Conservation (phyloP, 208 protist species). For the Zelonia costaricensis region DNA sequence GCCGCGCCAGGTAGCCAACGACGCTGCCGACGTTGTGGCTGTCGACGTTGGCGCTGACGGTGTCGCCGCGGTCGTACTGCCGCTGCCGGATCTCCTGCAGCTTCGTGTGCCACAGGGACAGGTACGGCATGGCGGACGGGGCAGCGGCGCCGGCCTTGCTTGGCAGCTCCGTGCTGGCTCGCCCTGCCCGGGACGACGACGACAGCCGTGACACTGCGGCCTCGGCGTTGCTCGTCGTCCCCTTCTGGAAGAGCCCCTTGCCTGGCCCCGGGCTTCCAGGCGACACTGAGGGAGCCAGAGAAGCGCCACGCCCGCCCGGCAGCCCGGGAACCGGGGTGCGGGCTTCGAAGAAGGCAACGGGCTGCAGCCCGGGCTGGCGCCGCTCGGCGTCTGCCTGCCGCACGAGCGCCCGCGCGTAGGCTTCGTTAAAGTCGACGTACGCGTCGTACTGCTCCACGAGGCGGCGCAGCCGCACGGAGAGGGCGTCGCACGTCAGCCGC, state of each 20-base stretch:
- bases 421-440: constrained; percentile 50
- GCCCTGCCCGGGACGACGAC: neutral
- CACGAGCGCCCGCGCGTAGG: constrained; percentile 32
- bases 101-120: constrained; percentile 17
- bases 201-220: neutral
- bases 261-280: neutral
- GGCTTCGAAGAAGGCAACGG: constrained; percentile 47
- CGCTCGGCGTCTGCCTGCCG: constrained; percentile 29
- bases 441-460: constrained; percentile 64
- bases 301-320: too few relatives aligned
- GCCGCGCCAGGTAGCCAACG: constrained; percentile 15
- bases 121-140: constrained; percentile 10
- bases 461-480: constrained; percentile 40
- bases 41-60: neutral
- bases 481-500: constrained; percentile 16
- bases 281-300: neutral
- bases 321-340: constrained; percentile 11
- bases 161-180: neutral
- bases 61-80: neutral
- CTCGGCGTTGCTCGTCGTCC: too few relatives aligned
- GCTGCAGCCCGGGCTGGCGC: constrained; percentile 3
- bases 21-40: neutral
- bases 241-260: neutral
- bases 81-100: constrained; percentile 2
- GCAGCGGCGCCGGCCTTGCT: neutral